phyloP scores from a whole-genome alignment of 202 grass and related monocot species.

The Zoysia matrella region DNA sequence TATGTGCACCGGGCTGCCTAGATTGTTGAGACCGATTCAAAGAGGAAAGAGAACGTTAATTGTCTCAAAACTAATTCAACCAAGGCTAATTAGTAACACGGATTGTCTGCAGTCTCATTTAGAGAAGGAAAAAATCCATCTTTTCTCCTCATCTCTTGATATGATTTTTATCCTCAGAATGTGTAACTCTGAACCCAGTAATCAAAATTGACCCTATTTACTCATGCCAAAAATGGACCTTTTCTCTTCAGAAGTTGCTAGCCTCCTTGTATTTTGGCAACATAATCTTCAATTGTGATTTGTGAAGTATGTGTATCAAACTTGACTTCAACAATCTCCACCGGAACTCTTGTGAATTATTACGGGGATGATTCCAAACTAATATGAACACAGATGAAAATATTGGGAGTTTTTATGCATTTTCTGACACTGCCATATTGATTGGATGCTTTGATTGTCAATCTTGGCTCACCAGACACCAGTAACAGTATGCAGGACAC shows the following conservation, averaged over 20 bases:
- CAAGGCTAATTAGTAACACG: conserved; percentile 9
- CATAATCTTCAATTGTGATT: conserved; percentile 9
- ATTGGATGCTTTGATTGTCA: conserved; percentile 14
- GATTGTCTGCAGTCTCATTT: background rate
- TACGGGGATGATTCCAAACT: background rate
- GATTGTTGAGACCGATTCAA: conserved; percentile 13
- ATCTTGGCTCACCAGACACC: conserved; percentile 17
- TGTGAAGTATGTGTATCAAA: conserved; percentile 16
- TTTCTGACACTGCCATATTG: background rate
- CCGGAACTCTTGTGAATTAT: background rate
- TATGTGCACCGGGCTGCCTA: background rate
- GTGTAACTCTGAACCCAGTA: background rate
- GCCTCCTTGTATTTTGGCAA: conserved; percentile 22
- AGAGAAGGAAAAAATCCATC: no score
- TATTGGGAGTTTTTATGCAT: background rate
- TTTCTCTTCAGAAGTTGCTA: background rate
- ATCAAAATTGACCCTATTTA: background rate
- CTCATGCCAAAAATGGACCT: background rate
- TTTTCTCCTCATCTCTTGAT: background rate
- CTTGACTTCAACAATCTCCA: background rate
- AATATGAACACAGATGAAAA: conserved; percentile 6
- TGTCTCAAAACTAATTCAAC: conserved; percentile 2
- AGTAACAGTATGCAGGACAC: background rate
- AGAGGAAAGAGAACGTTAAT: conserved; percentile 1
- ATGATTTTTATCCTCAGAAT: background rate